Evolutionary conservation across 305 asterid genomes (phyloP).

Genomic region (Salvia sclarea): DNA sequence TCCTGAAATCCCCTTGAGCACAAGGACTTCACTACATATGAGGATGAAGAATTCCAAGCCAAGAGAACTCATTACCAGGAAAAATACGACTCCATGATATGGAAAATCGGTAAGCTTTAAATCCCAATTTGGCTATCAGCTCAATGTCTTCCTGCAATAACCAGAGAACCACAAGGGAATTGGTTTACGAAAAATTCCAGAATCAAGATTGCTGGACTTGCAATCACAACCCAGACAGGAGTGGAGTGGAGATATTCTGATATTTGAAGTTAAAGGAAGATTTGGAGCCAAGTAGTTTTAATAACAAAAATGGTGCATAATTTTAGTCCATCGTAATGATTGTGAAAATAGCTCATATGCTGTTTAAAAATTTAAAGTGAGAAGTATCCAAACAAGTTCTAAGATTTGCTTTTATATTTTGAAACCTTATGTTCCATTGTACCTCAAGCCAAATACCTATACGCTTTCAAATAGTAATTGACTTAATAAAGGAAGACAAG

Average conservation of each 20-base stretch:
- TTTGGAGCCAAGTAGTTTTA: background rate
- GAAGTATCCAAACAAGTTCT: slow-evolving; percentile 4
- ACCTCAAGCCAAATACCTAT: background rate
- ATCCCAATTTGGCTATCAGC: slow-evolving; percentile 52
- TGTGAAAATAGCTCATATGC: background rate
- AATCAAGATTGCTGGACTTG: slow-evolving; percentile 24
- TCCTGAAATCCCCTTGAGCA: background rate
- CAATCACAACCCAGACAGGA: slow-evolving; percentile 21
- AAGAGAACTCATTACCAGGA: slow-evolving; percentile 40
- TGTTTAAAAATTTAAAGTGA: background rate
- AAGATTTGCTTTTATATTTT: background rate
- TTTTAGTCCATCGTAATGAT: background rate
- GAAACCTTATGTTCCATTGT: background rate
- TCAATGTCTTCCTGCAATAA: slow-evolving; percentile 58
- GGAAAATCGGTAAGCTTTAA: slow-evolving; percentile 58
- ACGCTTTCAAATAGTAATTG: background rate
- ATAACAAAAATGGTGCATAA: background rate
- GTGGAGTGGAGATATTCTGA: background rate
- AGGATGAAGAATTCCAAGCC: background rate
- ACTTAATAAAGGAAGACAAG: background rate
- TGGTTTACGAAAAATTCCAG: slow-evolving; percentile 8
- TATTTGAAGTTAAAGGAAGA: background rate
- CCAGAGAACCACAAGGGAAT: slow-evolving; percentile 7
- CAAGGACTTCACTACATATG: background rate
- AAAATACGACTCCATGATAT: slow-evolving; percentile 61